A percentile compares a stretch with the other conserved stretches of the same genome.
phyloP scores from a whole-genome alignment of 805 yeast genomes.

The Zygoascus biomembranicola region DNA sequence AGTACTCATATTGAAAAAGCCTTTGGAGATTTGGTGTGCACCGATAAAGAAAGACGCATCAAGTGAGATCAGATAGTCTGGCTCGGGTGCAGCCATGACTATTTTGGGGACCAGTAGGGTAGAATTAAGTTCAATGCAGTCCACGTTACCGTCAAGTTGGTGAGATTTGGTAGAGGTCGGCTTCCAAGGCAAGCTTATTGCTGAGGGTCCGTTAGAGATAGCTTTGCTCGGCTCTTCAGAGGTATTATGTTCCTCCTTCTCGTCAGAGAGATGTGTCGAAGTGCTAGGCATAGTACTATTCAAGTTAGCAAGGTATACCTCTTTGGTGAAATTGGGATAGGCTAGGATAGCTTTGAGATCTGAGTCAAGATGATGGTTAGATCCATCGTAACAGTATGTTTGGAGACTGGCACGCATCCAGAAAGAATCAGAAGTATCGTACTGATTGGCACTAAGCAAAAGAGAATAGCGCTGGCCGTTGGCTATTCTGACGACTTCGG shows the following conservation, averaged over 20 bases:
- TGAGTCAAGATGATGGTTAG: conserved; percentile 29
- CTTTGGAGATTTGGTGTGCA: conserved; percentile 28
- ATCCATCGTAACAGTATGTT: conserved; percentile 30
- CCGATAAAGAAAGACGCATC: conserved; percentile 29
- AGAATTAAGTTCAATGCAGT: conserved; percentile 22
- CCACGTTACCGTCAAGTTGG: conserved; percentile 18
- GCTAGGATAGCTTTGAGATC: conserved; percentile 29
- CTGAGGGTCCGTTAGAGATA: neutral
- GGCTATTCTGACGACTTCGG: conserved; percentile 31
- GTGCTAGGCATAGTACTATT: neutral
- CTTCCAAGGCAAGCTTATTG: neutral
- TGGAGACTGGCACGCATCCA: conserved; percentile 36
- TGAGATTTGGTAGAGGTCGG: conserved; percentile 1
- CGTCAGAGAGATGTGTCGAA: neutral
- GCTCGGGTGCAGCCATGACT: conserved; percentile 22
- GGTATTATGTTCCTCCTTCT: neutral
- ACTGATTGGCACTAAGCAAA: conserved; percentile 35
- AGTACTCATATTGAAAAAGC: conserved; percentile 9
- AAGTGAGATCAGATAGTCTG: conserved; percentile 26
- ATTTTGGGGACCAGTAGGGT: conserved; percentile 18
- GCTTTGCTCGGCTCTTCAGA: neutral
- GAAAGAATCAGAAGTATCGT: conserved; percentile 20
- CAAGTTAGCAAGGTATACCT: conserved; percentile 3
- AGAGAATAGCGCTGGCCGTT: conserved; percentile 81
- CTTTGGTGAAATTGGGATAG: conserved; percentile 22